Percentiles rank a stretch among this genome's conserved stretches.
These are phyloP conservation scores for Kwoniella pini DNA, from an alignment of 768 basidiomycete genomes.

Conservation along the genomic window DNA sequence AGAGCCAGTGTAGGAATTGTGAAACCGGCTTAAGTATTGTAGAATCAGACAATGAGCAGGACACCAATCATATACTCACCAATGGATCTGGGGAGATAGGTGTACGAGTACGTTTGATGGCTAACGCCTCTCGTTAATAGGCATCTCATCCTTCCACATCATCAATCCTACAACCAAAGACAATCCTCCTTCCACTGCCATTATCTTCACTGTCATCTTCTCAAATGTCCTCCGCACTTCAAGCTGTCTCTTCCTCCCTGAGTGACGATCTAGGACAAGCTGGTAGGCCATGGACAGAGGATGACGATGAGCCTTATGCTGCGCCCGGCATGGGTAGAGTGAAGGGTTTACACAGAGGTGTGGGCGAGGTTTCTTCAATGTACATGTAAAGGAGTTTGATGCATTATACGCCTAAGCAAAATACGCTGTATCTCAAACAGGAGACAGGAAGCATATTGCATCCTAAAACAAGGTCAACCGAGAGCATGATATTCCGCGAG, in stretches of 20 bases:
- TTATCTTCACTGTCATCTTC: constrained; percentile 24
- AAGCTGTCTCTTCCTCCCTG: neutral
- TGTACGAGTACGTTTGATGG: too few species aligned
- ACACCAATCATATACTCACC: too few species aligned
- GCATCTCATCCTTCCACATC: constrained; percentile 18
- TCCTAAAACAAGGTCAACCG: too few species aligned
- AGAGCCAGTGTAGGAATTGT: too few species aligned
- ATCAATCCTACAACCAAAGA: neutral
- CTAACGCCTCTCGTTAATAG: neutral
- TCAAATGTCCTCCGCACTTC: neutral
- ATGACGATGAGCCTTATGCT: constrained; percentile 38
- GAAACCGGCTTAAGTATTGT: too few species aligned
- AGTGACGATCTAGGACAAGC: neutral
- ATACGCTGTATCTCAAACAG: neutral
- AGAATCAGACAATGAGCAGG: too few species aligned
- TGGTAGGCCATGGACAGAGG: constrained; percentile 26
- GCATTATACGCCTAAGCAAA: neutral
- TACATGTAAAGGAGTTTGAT: constrained; percentile 13
- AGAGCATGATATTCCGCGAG: too few species aligned
- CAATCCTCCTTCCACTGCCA: constrained; percentile 32
- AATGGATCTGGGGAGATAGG: too few species aligned
- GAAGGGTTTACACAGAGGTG: neutral
- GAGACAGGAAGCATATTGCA: too few species aligned
- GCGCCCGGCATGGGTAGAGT: constrained; percentile 35
- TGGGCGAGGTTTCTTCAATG: constrained; percentile 16